phyloP scores from a whole-genome alignment of 495 filamentous ascomycete genomes.

The Chaetomium tenue region DNA sequence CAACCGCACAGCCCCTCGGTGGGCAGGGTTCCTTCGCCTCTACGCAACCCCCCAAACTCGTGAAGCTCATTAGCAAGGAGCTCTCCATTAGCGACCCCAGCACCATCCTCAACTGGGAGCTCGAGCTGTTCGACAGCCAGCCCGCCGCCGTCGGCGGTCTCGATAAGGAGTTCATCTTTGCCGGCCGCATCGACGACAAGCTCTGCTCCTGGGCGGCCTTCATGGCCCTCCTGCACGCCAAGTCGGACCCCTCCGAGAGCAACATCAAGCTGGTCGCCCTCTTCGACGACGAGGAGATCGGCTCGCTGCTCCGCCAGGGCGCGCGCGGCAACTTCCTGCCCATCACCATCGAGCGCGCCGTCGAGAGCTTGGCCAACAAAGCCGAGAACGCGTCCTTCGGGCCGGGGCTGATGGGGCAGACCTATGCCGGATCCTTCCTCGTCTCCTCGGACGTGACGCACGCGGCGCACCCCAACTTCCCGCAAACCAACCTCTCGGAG shows the following conservation, averaged over 20 bases:
- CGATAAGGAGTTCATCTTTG: constrained; percentile 93
- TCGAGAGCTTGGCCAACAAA: constrained; percentile 59
- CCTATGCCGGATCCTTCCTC: constrained; percentile 89
- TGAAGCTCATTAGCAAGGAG: constrained; percentile 74
- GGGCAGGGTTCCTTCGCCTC: constrained; percentile 62
- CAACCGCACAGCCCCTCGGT: constrained; percentile 41
- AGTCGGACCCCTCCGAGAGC: constrained; percentile 49
- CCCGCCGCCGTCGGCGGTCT: constrained; percentile 81
- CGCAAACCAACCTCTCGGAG: constrained; percentile 72
- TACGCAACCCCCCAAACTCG: constrained; percentile 79
- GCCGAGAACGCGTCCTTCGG: constrained; percentile 43
- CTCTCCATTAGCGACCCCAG: constrained; percentile 65
- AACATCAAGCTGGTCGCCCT: constrained; percentile 82
- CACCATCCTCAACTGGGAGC: constrained; percentile 90
- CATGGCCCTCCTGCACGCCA: constrained; percentile 73
- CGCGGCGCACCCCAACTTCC: constrained; percentile 92
- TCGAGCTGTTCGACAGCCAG: constrained; percentile 93
- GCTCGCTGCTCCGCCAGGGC: constrained; percentile 84
- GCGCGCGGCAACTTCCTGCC: constrained; percentile 85
- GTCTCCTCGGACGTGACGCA: constrained; percentile 92
- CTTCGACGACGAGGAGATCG: constrained; percentile 97
- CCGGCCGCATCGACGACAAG: constrained; percentile 93
- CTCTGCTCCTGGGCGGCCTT: constrained; percentile 92
- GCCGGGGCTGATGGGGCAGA: constrained; percentile 71
- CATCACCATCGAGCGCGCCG: constrained; percentile 71